Evolutionary conservation across 306 rosid genomes (phyloP).

Genomic region (Gynostemma pentaphyllum): DNA sequence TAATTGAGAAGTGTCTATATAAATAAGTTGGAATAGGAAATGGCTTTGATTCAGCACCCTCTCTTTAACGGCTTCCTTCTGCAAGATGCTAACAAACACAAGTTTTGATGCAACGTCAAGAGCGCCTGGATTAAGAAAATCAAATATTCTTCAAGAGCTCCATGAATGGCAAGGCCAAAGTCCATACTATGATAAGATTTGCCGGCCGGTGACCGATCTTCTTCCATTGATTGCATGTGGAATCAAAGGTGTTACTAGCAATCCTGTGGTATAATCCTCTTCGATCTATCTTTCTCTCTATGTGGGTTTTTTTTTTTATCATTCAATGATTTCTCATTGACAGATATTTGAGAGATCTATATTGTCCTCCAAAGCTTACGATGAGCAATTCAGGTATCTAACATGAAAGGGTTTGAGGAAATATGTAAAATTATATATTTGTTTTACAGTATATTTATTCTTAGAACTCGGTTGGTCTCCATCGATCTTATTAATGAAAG

Average conservation of each 20-base stretch:
- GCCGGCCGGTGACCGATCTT: slow-evolving; percentile 80
- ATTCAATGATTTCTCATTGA: not conserved
- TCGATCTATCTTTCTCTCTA: not conserved
- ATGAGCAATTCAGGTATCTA: not conserved
- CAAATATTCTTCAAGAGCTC: slow-evolving; percentile 63
- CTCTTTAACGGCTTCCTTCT: not conserved
- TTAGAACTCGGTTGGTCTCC: no score
- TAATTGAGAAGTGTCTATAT: no score
- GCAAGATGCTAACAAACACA: not conserved
- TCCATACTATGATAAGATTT: slow-evolving; percentile 92
- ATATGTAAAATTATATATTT: no score
- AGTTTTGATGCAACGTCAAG: not conserved
- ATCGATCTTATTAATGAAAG: no score
- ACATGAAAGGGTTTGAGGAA: no score
- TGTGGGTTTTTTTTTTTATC: not conserved
- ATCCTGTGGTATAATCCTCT: slow-evolving; percentile 57
- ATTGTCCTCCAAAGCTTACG: not conserved
- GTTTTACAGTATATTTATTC: no score
- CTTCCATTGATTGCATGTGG: slow-evolving; percentile 77
- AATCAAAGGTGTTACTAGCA: slow-evolving; percentile 89
- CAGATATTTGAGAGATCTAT: not conserved
- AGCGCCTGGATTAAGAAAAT: not conserved
- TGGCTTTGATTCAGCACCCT: no score
- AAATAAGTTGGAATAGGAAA: no score
- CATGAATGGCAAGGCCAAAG: slow-evolving; percentile 92